These are phyloP conservation scores for Thymus quinquecostatus DNA, from an alignment of 257 asterid genomes.

Conservation along the genomic window DNA sequence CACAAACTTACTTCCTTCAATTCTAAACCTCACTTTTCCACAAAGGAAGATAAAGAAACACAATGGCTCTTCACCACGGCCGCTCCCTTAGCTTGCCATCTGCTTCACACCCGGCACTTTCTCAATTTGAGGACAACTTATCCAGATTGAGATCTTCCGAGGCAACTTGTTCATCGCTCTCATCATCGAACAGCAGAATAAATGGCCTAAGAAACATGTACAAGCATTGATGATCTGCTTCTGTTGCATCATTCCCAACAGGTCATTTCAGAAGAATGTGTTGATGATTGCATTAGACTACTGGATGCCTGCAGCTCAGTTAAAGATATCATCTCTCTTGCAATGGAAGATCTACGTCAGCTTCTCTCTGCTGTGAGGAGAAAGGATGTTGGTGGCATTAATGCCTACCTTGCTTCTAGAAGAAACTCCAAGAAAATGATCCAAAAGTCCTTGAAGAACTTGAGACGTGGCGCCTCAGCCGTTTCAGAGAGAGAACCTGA, in stretches of 20 bases:
- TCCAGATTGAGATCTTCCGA: slow-evolving; percentile 32
- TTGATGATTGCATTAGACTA: slow-evolving; percentile 35
- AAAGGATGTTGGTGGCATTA: slow-evolving; percentile 14
- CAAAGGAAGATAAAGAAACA: too few species aligned
- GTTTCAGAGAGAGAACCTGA: too few species aligned
- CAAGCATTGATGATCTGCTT: slow-evolving; percentile 33
- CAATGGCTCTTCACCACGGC: slow-evolving; percentile 41
- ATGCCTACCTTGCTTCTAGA: too few species aligned
- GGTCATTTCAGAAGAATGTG: slow-evolving; percentile 31
- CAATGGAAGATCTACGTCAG: slow-evolving; percentile 29
- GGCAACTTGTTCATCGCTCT: slow-evolving; percentile 30
- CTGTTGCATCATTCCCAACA: slow-evolving; percentile 32
- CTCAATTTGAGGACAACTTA: slow-evolving; percentile 38
- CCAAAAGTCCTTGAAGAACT: background rate
- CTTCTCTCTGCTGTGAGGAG: slow-evolving; percentile 37
- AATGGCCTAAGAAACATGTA: slow-evolving; percentile 34
- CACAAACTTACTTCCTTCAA: slow-evolving; percentile 26
- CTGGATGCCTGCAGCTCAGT: slow-evolving; percentile 37
- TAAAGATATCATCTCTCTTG: slow-evolving; percentile 29
- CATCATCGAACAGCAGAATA: slow-evolving; percentile 30
- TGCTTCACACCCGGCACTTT: slow-evolving; percentile 19
- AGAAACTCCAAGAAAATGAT: too few species aligned
- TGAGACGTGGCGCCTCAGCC: slow-evolving; percentile 1
- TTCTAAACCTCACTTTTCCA: slow-evolving; percentile 8
- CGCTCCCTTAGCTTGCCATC: slow-evolving; percentile 55